These are phyloP conservation scores for Botryotinia calthae DNA, from an alignment of 2,329 filamentous ascomycete genomes.

Conservation along the genomic window DNA sequence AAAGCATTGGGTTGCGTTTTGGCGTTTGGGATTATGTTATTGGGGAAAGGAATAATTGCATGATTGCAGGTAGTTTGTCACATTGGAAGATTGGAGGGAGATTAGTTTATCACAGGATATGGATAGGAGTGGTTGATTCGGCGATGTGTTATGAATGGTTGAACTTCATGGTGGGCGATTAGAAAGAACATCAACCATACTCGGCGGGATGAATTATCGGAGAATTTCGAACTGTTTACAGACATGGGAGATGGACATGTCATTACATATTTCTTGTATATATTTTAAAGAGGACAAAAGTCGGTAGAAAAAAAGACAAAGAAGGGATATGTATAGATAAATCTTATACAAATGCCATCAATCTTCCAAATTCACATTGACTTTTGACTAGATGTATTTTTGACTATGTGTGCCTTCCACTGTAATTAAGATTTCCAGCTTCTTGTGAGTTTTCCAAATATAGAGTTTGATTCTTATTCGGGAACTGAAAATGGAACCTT, in stretches of 20 bases:
- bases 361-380: background rate
- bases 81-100: background rate
- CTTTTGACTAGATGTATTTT: background rate
- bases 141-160: background rate
- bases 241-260: background rate
- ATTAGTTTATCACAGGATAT: background rate
- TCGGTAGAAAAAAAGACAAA: background rate
- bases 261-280: conserved; percentile 4
- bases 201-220: background rate
- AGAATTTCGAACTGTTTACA: background rate
- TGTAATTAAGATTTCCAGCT: background rate
- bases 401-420: background rate
- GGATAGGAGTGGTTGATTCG: background rate
- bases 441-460: background rate
- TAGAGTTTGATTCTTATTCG: background rate
- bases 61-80: background rate
- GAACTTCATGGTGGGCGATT: background rate
- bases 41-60: background rate
- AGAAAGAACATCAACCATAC: background rate
- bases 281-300: background rate
- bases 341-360: background rate
- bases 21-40: conserved; percentile 5
- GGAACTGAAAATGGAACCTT: background rate
- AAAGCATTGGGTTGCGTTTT: conserved; percentile 12
- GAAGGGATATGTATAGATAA: background rate